phyloP scores from a whole-genome alignment of 2,329 filamentous ascomycete genomes.

The Ophiosphaerella korrae region DNA sequence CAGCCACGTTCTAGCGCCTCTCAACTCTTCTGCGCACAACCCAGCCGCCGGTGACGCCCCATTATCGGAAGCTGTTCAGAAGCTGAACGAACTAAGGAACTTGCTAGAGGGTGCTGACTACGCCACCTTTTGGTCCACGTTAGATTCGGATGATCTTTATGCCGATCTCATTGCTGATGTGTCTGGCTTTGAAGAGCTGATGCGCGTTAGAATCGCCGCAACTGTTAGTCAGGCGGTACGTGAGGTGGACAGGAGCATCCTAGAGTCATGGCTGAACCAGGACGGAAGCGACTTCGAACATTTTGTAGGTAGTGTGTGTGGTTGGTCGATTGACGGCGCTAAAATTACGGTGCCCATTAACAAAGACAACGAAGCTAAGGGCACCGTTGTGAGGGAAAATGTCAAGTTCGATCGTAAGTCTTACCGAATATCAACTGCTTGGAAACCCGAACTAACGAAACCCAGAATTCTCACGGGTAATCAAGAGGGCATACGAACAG shows the following conservation, averaged over 20 bases:
- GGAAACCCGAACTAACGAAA: slow-evolving; percentile 15
- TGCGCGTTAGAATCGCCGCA: slow-evolving; percentile 86
- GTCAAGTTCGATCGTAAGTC: slow-evolving; percentile 79
- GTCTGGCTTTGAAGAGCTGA: slow-evolving; percentile 89
- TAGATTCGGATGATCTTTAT: slow-evolving; percentile 93
- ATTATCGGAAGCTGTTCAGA: slow-evolving; percentile 87
- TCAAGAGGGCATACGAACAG: slow-evolving; percentile 46
- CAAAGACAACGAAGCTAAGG: slow-evolving; percentile 89
- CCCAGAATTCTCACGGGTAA: slow-evolving; percentile 43
- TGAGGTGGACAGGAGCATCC: slow-evolving; percentile 63
- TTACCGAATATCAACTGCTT: too few relatives aligned
- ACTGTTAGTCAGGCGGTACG: slow-evolving; percentile 86
- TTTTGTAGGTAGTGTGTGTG: slow-evolving; percentile 64
- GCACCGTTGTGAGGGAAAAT: slow-evolving; percentile 91
- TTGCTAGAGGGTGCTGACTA: slow-evolving; percentile 92
- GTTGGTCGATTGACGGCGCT: slow-evolving; percentile 76
- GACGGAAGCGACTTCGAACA: slow-evolving; percentile 54
- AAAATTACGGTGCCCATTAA: slow-evolving; percentile 82
- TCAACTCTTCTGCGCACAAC: slow-evolving; percentile 55
- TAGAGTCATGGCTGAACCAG: slow-evolving; percentile 58
- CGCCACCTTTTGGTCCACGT: slow-evolving; percentile 86
- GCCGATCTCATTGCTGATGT: slow-evolving; percentile 95
- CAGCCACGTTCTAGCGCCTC: slow-evolving; percentile 73
- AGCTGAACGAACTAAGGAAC: slow-evolving; percentile 81
- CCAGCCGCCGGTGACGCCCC: slow-evolving; percentile 65